Conservation (phyloP, 345 rosid species). For the Cochlearia excelsa region DNA sequence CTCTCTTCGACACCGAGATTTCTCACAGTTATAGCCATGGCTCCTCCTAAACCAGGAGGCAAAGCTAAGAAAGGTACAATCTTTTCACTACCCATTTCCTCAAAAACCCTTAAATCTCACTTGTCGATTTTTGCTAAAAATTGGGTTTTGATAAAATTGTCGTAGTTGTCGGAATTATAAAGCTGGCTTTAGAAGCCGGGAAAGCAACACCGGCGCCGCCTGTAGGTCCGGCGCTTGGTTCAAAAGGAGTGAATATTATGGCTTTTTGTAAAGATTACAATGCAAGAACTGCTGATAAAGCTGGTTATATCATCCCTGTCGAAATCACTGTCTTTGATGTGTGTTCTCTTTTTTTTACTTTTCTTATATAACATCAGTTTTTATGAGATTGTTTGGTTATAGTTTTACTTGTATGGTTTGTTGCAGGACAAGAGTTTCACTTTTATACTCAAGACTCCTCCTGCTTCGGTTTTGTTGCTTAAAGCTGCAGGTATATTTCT, state of each 20-base stretch:
- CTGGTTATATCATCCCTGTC: constrained; percentile 88
- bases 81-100: constrained; percentile 15
- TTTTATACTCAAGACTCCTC: constrained; percentile 90
- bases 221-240: constrained; percentile 91
- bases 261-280: constrained; percentile 96
- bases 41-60: constrained; percentile 86
- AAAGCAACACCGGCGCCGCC: constrained; percentile 76
- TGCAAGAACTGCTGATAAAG: constrained; percentile 94
- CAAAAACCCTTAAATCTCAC: not conserved
- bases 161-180: constrained; percentile 69
- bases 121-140: no score
- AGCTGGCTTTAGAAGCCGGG: constrained; percentile 92
- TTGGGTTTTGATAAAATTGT: not conserved
- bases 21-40: constrained; percentile 85
- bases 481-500: constrained; percentile 46
- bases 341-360: constrained; percentile 24
- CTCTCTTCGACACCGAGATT: constrained; percentile 52
- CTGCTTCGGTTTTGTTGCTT: constrained; percentile 89
- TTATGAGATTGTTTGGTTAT: no score
- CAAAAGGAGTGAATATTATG: constrained; percentile 88
- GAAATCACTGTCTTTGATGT: constrained; percentile 94
- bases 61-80: constrained; percentile 75
- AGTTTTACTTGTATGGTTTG: constrained; percentile 2
- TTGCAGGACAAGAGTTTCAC: constrained; percentile 93
- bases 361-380: no score